phyloP scores from a whole-genome alignment of 2,329 filamentous ascomycete genomes.

The Tolypocladium ovalisporum region DNA sequence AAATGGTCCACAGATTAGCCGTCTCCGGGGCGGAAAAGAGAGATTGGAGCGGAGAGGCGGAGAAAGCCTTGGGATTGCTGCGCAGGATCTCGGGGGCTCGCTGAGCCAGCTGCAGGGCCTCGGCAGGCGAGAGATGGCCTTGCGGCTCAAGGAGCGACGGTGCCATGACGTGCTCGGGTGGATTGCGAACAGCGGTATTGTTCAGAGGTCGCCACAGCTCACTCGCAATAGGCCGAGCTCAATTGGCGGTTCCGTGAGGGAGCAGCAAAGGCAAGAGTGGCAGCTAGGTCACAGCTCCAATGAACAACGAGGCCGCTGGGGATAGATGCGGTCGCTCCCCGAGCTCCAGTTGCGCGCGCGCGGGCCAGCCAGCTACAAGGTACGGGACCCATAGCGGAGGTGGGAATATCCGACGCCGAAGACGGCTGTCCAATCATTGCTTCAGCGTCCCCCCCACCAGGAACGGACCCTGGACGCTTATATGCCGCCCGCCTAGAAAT shows the following conservation, averaged over 20 bases:
- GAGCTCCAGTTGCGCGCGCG: not conserved
- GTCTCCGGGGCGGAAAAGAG: constrained; percentile 54
- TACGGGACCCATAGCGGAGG: not conserved
- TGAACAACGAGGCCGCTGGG: not conserved
- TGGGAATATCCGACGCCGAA: not conserved
- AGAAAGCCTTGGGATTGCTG: constrained; percentile 41
- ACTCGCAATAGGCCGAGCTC: too few relatives aligned
- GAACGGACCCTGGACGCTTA: not conserved
- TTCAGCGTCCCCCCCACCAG: not conserved
- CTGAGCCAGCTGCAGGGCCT: constrained; percentile 48
- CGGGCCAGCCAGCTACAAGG: not conserved
- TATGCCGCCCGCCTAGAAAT: not conserved
- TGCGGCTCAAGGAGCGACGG: constrained; percentile 46
- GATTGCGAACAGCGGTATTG: not conserved
- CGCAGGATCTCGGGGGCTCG: constrained; percentile 46
- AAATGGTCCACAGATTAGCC: constrained; percentile 69
- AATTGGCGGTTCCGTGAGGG: not conserved
- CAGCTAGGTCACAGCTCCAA: not conserved
- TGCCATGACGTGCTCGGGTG: constrained; percentile 24
- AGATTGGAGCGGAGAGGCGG: constrained; percentile 40
- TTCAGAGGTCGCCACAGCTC: not conserved
- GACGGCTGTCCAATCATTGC: not conserved
- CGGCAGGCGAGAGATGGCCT: constrained; percentile 42
- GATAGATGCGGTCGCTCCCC: not conserved
- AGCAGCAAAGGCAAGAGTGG: not conserved